Evolutionary conservation across 441 rosid genomes (phyloP), one percentile per base, ranked within the genome.

Genomic region (Populus tomentosa): DNA sequence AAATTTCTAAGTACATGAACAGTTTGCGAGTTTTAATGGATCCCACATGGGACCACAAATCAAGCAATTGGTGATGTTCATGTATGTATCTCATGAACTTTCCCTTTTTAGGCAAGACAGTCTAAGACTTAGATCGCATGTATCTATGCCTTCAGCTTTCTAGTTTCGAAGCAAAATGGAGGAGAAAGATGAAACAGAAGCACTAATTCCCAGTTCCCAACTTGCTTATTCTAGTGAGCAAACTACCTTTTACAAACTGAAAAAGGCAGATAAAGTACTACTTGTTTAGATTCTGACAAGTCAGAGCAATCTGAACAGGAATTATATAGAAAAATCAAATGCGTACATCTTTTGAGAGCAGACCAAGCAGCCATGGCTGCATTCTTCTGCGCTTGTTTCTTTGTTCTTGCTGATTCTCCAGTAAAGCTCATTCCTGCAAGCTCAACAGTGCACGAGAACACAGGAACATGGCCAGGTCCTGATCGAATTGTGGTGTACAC

Each of bases 331-430:
- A 71, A 1, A 16, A 30, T 28, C 20, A 35, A 56, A 61, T n/a
- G 28, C 82, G 20, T 80, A 91, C 96, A 35, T 81, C 75, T 86
- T 64, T 85, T 93, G 73, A 91, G 79, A 78, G 90, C 80, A 14
- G 88, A 90, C 97, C 96, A 93, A 80, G 97, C 95, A 74, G 88
- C 89, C 83, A 90, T 88, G 9, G 97, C 95, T 50, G 97, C 91
- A 80, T 88, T 91, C 82, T 90, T 91, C 89, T 91, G 94, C 71
- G 94, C 97, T 83, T 88, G 97, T 82, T 91, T 93, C 90, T 93
- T 93, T 68, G 92, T 87, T 87, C 89, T 89, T 74, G 94, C 87
- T 26, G 86, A 84, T 75, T 89, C 89, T 79, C 97, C 97, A 1
- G 78, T 78, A 79, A 91, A 93, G 72, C 77, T 89, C 89, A 88